These are phyloP conservation scores for Suhomyces sp. DNA, from an alignment of 805 yeast genomes.

Conservation along the genomic window DNA sequence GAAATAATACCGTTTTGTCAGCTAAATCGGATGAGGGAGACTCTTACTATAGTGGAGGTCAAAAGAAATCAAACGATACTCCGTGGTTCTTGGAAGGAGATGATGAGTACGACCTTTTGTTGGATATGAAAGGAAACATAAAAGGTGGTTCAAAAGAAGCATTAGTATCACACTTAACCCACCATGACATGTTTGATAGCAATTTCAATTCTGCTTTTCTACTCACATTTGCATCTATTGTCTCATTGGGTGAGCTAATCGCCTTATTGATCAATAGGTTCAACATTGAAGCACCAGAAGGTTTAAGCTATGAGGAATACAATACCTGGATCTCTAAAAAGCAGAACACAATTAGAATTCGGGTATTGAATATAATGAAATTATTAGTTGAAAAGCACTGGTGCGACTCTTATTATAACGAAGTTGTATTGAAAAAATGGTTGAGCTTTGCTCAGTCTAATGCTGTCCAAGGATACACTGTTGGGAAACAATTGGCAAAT, in stretches of 20 bases:
- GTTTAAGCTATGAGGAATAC: conserved; percentile 78
- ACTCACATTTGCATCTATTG: conserved; percentile 73
- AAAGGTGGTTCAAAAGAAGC: conserved; percentile 85
- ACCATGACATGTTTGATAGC: conserved; percentile 62
- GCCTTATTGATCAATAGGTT: conserved; percentile 62
- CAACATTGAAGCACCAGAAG: conserved; percentile 79
- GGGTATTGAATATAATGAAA: conserved; percentile 67
- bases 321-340: conserved; percentile 72
- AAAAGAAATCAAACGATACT: conserved; percentile 38
- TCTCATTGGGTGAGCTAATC: conserved; percentile 63
- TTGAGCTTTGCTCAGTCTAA: conserved; percentile 22
- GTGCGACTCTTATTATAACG: conserved; percentile 58
- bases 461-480: conserved; percentile 23
- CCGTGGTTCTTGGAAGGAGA: conserved; percentile 78
- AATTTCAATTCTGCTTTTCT: conserved; percentile 68
- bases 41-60: conserved; percentile 32
- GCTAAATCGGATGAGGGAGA: conserved; percentile 38
- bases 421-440: conserved; percentile 39
- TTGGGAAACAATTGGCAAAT: conserved; percentile 27
- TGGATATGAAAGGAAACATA: conserved; percentile 67
- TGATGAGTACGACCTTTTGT: conserved; percentile 52
- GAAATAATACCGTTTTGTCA: conserved; percentile 40
- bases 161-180: conserved; percentile 75
- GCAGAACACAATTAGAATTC: conserved; percentile 61
- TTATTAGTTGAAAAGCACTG: conserved; percentile 68